These are phyloP conservation scores for Apophysomyces elegans DNA, from an alignment of 371 early-diverging fungal species.

Conservation along the genomic window DNA sequence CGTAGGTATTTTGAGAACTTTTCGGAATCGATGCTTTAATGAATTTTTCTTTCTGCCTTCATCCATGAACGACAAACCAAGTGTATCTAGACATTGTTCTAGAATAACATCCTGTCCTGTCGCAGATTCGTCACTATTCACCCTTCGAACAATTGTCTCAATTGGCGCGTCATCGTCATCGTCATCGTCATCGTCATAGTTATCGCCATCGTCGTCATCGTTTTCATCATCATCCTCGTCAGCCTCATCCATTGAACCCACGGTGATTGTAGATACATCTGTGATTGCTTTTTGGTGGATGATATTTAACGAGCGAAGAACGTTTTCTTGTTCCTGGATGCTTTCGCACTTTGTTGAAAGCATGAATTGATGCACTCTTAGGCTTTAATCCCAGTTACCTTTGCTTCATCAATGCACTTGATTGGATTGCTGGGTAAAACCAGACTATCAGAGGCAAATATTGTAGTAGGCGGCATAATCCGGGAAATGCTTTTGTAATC, in stretches of 20 bases:
- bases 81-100: neutral
- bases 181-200: constrained; percentile 3
- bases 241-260: constrained; percentile 7
- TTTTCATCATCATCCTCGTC: constrained; percentile 8
- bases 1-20: constrained; percentile 4
- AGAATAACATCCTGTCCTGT: neutral
- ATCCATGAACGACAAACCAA: neutral
- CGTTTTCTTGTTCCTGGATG: neutral
- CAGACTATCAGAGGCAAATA: constrained; percentile 5
- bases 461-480: constrained; percentile 3
- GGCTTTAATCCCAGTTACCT: neutral
- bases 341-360: neutral
- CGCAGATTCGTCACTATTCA: neutral
- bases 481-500: constrained; percentile 7
- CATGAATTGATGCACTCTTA: neutral
- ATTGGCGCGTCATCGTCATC: constrained; percentile 3
- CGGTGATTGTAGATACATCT: constrained; percentile 6
- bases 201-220: neutral
- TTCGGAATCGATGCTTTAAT: neutral
- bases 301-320: neutral
- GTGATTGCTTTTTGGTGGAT: neutral
- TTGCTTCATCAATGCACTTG: constrained; percentile 4
- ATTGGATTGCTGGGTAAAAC: neutral
- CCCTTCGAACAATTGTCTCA: neutral
- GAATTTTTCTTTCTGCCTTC: neutral